Base-by-base conservation (phyloP, 768 basidiomycete genomes). In the Sutorius australiensis region DNA sequence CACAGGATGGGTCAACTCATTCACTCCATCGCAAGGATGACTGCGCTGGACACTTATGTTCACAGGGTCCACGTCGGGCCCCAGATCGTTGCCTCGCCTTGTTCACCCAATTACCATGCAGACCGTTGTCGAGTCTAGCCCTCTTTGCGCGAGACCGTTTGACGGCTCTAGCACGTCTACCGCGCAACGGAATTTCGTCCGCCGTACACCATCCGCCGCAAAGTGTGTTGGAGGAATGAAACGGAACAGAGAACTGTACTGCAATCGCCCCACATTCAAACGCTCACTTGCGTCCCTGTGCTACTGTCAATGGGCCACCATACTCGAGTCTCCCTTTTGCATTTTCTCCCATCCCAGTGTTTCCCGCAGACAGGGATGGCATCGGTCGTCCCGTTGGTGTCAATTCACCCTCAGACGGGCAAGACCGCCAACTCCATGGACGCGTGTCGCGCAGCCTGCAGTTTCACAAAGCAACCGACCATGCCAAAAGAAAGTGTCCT, bases 21-120 rank as follows among this genome's bases (percentile, higher is more conserved):
- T 67, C 47, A 62, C n/a, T 21, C 9, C 42, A 31, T 37, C 51
- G 34, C 30, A 63, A 88, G 86, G 79, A 88, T 89, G 87, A 84
- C 78, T 85, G 81, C 75, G 76, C 60, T 63, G 73, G 57, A 62
- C 57, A 83, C 87, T 83, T 80, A 91, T 90, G 88, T 80, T 88
- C 73, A 82, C 82, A 83, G 86, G 81, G 82, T 86, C 85, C 80
- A 83, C 80, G 77, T 79, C 78, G 80, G 83, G 82, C 80, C 78
- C 81, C 76, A 75, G 69, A 75, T 69, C 73, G 58, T 68, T 72
- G 66, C 67, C 65, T n/a, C 60, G 62, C 64, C 63, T 59, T 64
- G 53, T 50, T 44, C 41, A 55, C 59, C n/a, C 59, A 63, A 46
- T 61, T 60, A 46, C 60, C 63, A 70, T 75, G 71, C 67, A 66